Evolutionary conservation across 2,329 filamentous ascomycete genomes (phyloP), one percentile per base, ranked within the genome.

Genomic region (Canariomyces notabilis): DNA sequence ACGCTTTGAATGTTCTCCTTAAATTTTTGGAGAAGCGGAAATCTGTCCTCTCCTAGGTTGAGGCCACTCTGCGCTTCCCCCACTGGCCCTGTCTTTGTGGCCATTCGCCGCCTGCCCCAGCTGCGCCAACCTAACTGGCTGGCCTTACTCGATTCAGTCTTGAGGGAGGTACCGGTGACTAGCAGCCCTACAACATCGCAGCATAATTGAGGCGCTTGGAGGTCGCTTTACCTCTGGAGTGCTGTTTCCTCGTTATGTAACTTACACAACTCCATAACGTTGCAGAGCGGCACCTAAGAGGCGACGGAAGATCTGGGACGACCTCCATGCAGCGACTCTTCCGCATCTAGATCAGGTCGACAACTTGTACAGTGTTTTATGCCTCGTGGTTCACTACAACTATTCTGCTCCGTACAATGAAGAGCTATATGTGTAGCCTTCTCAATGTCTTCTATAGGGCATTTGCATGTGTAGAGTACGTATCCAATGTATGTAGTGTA

Each of bases 11-110:
- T 29, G 18, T 29, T 36, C 35, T 8, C 37, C 34, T 46, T 46
- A 48, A 52, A 52, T 52, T 55, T 52, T 46, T 51, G 43, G 42
- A 44, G 45, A 58, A 54, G 29, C 22, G 56, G 52, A 55, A 54
- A 58, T 57, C 52, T 58, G 56, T 58, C 56, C 56, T 58, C 49
- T 56, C 49, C 51, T 49, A 41, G 50, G n/a, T 37, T 58, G 33
- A 53, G 54, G 56, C 54, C 56, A 56, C 54, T 44, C 51, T 46
- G 46, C 51, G 37, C 44, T 42, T 54, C 14, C 49, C 49, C 44
- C 49, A 53, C 44, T 45, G 44, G 38, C 36, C 48, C n/a, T n/a
- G n/a, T n/a, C n/a, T n/a, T n/a, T n/a, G n/a, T n/a, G n/a, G n/a
- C n/a, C 44, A 42, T 43, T 49, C 40, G 46, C 47, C 47, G 45